Conservation (phyloP, 441 rosid species). For the Kokia cookei region DNA sequence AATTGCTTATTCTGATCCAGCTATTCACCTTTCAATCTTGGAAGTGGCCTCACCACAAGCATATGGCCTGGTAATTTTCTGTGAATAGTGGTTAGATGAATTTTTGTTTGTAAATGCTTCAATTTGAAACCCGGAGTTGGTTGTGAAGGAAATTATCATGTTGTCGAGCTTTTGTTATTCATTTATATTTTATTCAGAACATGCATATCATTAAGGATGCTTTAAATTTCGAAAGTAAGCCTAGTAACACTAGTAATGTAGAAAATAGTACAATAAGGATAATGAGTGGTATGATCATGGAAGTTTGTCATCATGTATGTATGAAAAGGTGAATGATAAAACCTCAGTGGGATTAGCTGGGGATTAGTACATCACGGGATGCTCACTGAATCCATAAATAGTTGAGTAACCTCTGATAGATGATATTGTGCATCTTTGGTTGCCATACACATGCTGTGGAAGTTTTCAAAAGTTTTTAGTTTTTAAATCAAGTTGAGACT, state of each 20-base stretch:
- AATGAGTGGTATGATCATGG: background rate
- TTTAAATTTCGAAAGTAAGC: background rate
- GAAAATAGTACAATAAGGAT: background rate
- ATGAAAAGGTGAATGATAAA: background rate
- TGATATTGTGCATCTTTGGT: background rate
- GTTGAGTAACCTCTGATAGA: background rate
- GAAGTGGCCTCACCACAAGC: constrained; percentile 98
- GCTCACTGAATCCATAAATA: background rate
- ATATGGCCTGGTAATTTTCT: constrained; percentile 82
- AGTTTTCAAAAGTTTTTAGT: background rate
- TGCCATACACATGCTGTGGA: background rate
- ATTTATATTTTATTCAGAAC: background rate
- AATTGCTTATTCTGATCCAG: constrained; percentile 48
- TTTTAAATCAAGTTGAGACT: background rate
- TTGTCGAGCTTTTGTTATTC: background rate
- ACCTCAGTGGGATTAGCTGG: background rate
- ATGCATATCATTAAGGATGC: background rate
- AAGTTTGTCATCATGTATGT: background rate
- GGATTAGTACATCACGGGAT: background rate
- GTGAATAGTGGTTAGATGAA: background rate
- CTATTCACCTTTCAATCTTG: constrained; percentile 51
- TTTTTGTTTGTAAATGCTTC: background rate
- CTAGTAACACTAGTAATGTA: background rate
- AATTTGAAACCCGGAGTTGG: background rate
- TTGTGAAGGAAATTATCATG: background rate